Evolutionary conservation across 2,329 filamentous ascomycete species (phyloP), one percentile per base, ranked within the genome.

Genomic region (Fusarium newnesense): DNA sequence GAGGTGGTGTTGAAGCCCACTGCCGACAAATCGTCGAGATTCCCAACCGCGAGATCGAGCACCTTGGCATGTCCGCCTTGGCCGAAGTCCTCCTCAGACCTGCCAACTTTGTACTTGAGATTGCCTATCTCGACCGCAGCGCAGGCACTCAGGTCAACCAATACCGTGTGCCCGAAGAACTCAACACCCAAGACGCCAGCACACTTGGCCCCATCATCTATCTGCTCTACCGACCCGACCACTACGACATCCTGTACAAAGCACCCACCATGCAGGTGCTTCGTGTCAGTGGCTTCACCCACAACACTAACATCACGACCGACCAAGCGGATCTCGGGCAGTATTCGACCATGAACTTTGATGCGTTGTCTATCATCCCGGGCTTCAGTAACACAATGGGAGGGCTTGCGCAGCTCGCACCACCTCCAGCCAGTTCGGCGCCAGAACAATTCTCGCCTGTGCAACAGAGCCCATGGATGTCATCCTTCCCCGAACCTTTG

Each of bases 221-320:
- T 75, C 84, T 88, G 68, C 87, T 87, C 79, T 95, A 84, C 88
- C 91, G 85, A 80, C 97, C 85, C 46, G 94, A 94, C 68, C 96
- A 98, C 83, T 99, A 98, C 82, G 96, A 98, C 81, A 91, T 99
- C 69, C 87, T 98, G 39, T 99, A 99, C 85, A 91, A 90, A 16
- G 79, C 81, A 4, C 70, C 81, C 18, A 76, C 81, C 30, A 66
- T 91, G 49, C 88, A 89, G 72, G 87, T 92, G 50, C 85, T 90
- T 75, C 84, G 87, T 30, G 87, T 86, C 15, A 80, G 82, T 19
- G 80, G 81, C 7, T 85, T 89, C 65, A 82, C 83, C 8, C 84
- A 87, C 53, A 83, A 85, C 43, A 83, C 85, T 42, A 77, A 82
- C 21, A 84, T 88, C 39, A 77, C 81, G n/a, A 80, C 80, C 70